phyloP scores from a whole-genome alignment of 2,329 filamentous ascomycete genomes.

The Hypoxylon sp. region DNA sequence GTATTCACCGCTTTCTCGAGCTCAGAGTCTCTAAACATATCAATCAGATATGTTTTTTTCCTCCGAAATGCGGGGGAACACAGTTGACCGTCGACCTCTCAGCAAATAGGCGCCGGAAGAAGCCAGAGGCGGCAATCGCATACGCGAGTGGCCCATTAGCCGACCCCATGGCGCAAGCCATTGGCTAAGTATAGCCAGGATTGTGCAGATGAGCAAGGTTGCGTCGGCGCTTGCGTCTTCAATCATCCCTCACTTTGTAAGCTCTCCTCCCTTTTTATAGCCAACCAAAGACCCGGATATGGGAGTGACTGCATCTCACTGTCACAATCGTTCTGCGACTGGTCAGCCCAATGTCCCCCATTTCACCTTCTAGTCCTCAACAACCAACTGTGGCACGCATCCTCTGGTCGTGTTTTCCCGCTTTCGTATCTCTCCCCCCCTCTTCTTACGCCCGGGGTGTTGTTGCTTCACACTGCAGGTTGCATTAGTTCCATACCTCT shows the following conservation, averaged over 20 bases:
- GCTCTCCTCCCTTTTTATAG: slow-evolving; percentile 56
- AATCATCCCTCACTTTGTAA: slow-evolving; percentile 47
- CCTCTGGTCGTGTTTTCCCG: slow-evolving; percentile 34
- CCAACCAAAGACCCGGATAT: slow-evolving; percentile 54
- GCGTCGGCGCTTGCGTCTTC: slow-evolving; percentile 58
- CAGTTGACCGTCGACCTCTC: slow-evolving; percentile 13
- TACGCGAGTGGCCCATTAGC: slow-evolving; percentile 49
- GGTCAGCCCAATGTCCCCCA: slow-evolving; percentile 31
- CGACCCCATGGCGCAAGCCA: slow-evolving; percentile 47
- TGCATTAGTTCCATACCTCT: slow-evolving; percentile 51
- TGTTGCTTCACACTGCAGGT: slow-evolving; percentile 47
- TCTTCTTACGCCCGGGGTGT: slow-evolving; percentile 51
- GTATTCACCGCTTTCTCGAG: slow-evolving; percentile 37
- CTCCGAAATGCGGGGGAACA: slow-evolving; percentile 43
- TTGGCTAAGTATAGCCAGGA: slow-evolving; percentile 49
- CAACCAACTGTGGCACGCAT: slow-evolving; percentile 36
- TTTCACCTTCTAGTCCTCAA: slow-evolving; percentile 42
- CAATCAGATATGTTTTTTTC: slow-evolving; percentile 23
- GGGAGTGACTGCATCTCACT: slow-evolving; percentile 47
- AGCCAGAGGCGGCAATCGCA: slow-evolving; percentile 43
- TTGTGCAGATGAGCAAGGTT: slow-evolving; percentile 48
- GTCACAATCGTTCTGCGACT: slow-evolving; percentile 36
- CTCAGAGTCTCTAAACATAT: slow-evolving; percentile 15
- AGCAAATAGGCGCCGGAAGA: slow-evolving; percentile 50
- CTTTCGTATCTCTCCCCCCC: slow-evolving; percentile 42